Evolutionary conservation across 257 asterid genomes (phyloP).

Genomic region (Verbena officinalis): DNA sequence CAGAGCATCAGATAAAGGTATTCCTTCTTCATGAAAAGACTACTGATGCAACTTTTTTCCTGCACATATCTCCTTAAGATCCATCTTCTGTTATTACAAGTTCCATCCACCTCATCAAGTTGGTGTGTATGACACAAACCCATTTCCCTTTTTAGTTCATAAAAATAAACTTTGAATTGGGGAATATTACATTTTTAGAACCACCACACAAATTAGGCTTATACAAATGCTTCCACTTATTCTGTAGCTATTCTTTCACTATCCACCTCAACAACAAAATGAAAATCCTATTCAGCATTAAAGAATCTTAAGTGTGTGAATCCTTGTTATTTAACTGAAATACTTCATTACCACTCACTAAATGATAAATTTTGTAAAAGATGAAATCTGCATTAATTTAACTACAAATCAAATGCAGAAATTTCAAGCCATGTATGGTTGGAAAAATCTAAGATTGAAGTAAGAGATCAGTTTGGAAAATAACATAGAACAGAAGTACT

Average conservation of each 20-base stretch:
- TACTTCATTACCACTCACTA: neutral
- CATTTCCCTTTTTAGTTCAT: neutral
- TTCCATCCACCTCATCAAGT: slow-evolving; percentile 20
- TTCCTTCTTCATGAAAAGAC: neutral
- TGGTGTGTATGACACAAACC: neutral
- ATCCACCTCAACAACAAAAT: neutral
- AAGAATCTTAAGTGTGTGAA: neutral
- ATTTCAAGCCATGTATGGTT: neutral
- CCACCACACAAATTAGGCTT: neutral
- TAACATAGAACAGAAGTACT: neutral
- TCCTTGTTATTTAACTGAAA: neutral
- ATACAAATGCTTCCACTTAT: neutral
- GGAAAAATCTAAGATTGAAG: neutral
- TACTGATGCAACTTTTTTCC: neutral
- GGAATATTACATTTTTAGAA: neutral
- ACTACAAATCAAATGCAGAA: neutral
- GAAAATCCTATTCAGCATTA: neutral
- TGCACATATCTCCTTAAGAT: neutral
- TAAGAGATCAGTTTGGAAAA: neutral
- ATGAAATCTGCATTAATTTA: slow-evolving; percentile 7
- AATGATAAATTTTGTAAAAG: slow-evolving; percentile 2
- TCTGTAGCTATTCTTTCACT: neutral
- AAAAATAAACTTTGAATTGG: neutral
- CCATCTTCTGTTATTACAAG: neutral
- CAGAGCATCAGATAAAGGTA: neutral